Conservation (phyloP, 1,139 yeast species). For the Suhomyces bokatorum region DNA sequence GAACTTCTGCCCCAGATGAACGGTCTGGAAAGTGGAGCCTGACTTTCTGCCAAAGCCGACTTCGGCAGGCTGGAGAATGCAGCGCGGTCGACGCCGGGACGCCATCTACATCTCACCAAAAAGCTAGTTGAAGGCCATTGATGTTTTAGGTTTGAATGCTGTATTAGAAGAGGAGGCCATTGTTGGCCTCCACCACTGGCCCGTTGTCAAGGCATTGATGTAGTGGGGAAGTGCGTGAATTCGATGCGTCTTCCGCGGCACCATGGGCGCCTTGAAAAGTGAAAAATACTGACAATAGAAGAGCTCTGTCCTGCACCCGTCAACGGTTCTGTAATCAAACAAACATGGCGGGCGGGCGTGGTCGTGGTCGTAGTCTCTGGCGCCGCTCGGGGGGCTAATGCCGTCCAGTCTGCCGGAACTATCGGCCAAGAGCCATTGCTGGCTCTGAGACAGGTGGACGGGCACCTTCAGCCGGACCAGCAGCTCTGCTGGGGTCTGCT, state of each 20-base stretch:
- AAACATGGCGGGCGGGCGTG: no score
- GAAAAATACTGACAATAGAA: background rate
- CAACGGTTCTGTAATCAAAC: no score
- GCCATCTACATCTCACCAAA: slow-evolving; percentile 2
- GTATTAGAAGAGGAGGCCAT: background rate
- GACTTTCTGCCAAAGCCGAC: background rate
- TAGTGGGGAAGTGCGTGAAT: background rate
- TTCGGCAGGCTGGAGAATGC: background rate
- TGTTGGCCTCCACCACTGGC: background rate
- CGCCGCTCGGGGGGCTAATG: no score
- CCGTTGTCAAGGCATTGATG: background rate
- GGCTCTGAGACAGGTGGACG: no score
- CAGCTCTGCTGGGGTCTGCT: no score
- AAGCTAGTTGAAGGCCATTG: slow-evolving; percentile 1
- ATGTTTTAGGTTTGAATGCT: background rate
- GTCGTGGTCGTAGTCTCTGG: no score
- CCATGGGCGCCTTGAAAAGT: background rate
- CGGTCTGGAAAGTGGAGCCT: no score
- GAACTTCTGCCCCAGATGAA: no score
- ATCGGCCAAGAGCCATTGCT: no score
- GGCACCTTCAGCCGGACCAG: no score
- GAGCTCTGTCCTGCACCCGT: no score
- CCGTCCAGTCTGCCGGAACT: no score
- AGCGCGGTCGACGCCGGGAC: background rate
- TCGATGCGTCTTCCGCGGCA: background rate